These are phyloP conservation scores for Leptodontidium sp. DNA, from an alignment of 2,329 filamentous ascomycete species.

Conservation along the genomic window DNA sequence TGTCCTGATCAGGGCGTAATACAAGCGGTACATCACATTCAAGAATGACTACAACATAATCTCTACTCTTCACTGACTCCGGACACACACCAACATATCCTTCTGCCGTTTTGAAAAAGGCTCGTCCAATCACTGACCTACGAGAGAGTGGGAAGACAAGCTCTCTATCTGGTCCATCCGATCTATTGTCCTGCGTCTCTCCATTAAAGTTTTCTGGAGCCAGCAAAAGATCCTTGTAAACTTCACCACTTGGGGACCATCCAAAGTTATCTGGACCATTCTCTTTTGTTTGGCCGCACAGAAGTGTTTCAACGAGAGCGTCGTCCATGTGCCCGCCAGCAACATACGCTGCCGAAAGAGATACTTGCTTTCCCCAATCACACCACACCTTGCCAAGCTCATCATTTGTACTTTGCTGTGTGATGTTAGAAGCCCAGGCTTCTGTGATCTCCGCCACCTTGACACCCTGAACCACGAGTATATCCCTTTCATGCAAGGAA, in stretches of 20 bases:
- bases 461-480: background rate
- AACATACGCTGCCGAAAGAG: background rate
- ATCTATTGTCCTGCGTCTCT: background rate
- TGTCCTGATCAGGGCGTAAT: background rate
- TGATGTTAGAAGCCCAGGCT: background rate
- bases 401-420: background rate
- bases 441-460: background rate
- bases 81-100: slow-evolving; percentile 19
- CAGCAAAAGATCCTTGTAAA: background rate
- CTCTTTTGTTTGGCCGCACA: background rate
- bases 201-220: background rate
- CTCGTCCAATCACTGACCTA: background rate
- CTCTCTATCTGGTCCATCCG: background rate
- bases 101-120: slow-evolving; percentile 12
- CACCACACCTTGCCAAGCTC: background rate
- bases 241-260: background rate
- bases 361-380: background rate
- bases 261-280: background rate
- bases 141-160: background rate
- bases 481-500: background rate
- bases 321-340: background rate
- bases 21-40: slow-evolving; percentile 14
- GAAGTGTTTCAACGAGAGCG: background rate
- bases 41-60: slow-evolving; percentile 15
- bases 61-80: slow-evolving; percentile 8